A percentile compares a stretch with the other conserved stretches of the same genome.
phyloP scores from a whole-genome alignment of 2,329 filamentous ascomycete species.

The Metarhizium anisopliae region DNA sequence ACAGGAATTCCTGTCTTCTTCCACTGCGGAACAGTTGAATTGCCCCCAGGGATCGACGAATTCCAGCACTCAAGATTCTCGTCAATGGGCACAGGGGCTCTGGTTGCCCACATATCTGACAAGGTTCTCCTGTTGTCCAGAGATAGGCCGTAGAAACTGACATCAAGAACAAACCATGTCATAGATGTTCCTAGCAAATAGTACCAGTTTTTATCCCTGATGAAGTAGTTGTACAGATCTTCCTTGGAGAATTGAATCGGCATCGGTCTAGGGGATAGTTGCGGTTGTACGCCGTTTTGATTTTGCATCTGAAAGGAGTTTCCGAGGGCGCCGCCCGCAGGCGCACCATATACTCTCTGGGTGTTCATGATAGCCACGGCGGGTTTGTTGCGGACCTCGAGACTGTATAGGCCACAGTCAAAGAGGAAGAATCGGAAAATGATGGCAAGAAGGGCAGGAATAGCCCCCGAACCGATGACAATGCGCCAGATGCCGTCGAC shows the following conservation, averaged over 20 bases:
- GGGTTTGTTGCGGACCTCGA: conserved; percentile 56
- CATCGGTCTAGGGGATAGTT: conserved; percentile 26
- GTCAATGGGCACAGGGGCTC: conserved; percentile 22
- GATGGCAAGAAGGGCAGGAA: conserved; percentile 55
- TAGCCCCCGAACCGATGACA: conserved; percentile 55
- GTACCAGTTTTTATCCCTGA: conserved; percentile 28
- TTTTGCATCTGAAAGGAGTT: conserved; percentile 14
- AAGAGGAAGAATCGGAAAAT: conserved; percentile 59
- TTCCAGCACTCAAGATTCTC: conserved; percentile 36
- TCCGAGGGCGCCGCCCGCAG: conserved; percentile 8
- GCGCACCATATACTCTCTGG: conserved; percentile 46
- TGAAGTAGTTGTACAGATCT: conserved; percentile 42
- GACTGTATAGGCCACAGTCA: conserved; percentile 55
- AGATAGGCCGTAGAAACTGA: conserved; percentile 45
- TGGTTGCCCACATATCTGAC: conserved; percentile 30
- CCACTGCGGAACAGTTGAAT: conserved; percentile 36
- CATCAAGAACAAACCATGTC: conserved; percentile 44
- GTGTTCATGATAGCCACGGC: conserved; percentile 50
- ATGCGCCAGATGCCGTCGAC: conserved; percentile 59
- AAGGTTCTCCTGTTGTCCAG: conserved; percentile 33
- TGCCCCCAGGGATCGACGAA: conserved; percentile 31
- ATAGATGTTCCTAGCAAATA: conserved; percentile 32
- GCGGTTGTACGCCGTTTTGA: conserved; percentile 17
- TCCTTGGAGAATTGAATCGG: conserved; percentile 39
- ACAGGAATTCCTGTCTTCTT: conserved; percentile 27